These are phyloP conservation scores for Neofusicoccum sp. DNA, from an alignment of 2,329 filamentous ascomycete genomes.

Conservation along the genomic window DNA sequence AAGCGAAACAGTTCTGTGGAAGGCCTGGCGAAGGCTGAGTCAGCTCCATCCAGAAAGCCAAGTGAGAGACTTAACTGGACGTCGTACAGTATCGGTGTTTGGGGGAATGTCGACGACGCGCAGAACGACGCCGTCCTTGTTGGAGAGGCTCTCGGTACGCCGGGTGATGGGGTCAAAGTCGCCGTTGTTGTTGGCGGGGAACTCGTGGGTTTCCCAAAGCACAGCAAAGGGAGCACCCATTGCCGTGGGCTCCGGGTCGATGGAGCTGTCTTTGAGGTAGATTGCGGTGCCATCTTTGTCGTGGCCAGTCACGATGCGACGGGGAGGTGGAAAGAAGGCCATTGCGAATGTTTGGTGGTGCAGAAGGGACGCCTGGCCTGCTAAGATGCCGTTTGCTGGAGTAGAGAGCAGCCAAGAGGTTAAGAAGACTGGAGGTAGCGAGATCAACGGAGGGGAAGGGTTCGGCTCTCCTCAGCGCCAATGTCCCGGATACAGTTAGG, in stretches of 20 bases:
- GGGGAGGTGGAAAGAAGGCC: constrained; percentile 2
- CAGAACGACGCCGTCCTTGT: constrained; percentile 12
- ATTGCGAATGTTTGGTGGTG: background rate
- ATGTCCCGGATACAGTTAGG: background rate
- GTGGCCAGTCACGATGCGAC: constrained; percentile 11
- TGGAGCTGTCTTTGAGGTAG: constrained; percentile 9
- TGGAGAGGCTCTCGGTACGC: background rate
- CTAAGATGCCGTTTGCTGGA: background rate
- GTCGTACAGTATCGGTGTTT: background rate
- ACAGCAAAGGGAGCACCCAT: constrained; percentile 12
- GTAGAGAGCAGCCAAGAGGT: background rate
- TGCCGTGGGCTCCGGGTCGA: background rate
- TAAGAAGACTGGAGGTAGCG: background rate
- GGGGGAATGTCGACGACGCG: constrained; percentile 10
- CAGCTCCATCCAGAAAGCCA: background rate
- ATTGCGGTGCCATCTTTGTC: constrained; percentile 7
- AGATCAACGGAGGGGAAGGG: background rate
- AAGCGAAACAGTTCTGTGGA: constrained; percentile 2
- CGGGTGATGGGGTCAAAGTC: background rate
- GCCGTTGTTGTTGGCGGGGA: constrained; percentile 10
- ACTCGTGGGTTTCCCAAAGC: constrained; percentile 14
- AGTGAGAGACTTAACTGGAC: too few relatives aligned
- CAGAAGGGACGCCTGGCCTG: too few relatives aligned
- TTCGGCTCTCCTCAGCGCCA: constrained; percentile 7
- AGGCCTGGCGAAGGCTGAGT: background rate